These are phyloP conservation scores for Globisporangium megalacanthum DNA, from an alignment of 352 stramenopile species.

Conservation along the genomic window DNA sequence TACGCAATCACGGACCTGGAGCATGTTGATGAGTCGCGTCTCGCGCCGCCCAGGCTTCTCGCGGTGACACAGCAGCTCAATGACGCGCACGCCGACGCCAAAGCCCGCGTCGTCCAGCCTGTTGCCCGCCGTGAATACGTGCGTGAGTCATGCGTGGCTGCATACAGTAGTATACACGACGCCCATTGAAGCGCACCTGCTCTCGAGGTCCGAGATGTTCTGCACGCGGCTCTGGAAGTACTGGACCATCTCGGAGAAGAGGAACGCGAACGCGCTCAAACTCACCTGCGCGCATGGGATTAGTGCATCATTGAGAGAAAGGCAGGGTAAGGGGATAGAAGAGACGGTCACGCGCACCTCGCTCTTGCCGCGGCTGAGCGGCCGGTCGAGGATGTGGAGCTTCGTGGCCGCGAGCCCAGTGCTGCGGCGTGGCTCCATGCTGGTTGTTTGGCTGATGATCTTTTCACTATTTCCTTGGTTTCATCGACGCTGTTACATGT, in stretches of 20 bases:
- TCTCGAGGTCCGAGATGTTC: conserved; percentile 95
- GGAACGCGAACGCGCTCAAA: conserved; percentile 94
- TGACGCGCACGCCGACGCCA: conserved; percentile 92
- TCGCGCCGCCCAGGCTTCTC: conserved; percentile 78
- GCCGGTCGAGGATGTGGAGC: conserved; percentile 74
- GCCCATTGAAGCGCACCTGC: conserved; percentile 32
- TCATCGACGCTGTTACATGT: too few species aligned
- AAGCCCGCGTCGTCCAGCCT: conserved; percentile 94
- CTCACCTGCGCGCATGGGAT: conserved; percentile 55
- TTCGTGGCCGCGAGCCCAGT: conserved; percentile 47
- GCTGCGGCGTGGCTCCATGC: conserved; percentile 51
- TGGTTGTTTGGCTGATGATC: not conserved
- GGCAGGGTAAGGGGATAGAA: not conserved
- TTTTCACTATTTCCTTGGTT: too few species aligned
- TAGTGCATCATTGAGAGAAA: not conserved
- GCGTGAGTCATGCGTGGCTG: conserved; percentile 1
- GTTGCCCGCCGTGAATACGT: not conserved
- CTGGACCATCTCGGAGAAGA: conserved; percentile 98
- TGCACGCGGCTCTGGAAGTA: conserved; percentile 95
- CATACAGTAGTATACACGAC: not conserved
- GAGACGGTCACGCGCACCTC: conserved; percentile 29
- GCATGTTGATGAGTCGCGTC: conserved; percentile 80
- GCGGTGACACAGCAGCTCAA: conserved; percentile 90
- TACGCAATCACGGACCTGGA: conserved; percentile 20
- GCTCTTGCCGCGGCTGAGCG: conserved; percentile 67